These are phyloP conservation scores for Diaporthe helianthi DNA, from an alignment of 2,329 filamentous ascomycete species.

Conservation along the genomic window DNA sequence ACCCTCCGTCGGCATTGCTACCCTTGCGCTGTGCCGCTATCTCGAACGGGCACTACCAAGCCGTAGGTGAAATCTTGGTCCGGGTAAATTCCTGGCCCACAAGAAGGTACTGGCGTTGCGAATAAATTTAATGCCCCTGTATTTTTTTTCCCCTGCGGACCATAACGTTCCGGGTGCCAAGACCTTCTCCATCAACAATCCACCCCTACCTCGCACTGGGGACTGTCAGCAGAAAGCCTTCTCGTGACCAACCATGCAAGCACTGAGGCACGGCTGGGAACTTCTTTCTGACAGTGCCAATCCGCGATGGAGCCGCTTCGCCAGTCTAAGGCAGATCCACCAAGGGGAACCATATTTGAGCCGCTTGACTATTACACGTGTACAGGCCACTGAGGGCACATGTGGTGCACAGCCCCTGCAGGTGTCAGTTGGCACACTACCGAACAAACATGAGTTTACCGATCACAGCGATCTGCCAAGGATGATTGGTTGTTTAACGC, in stretches of 20 bases:
- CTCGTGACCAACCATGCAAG: constrained; percentile 8
- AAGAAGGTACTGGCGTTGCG: not conserved
- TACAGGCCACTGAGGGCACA: not conserved
- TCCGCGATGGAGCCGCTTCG: not conserved
- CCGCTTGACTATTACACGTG: not conserved
- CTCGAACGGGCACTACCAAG: not conserved
- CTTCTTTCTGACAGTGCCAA: not conserved
- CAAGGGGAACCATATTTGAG: constrained; percentile 16
- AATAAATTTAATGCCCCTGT: constrained; percentile 12
- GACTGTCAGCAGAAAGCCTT: constrained; percentile 2
- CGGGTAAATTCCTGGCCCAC: constrained; percentile 17
- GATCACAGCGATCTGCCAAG: not conserved
- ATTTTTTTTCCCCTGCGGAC: not conserved
- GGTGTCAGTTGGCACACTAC: constrained; percentile 10
- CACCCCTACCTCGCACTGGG: not conserved
- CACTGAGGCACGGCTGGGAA: constrained; percentile 15
- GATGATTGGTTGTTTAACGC: not conserved
- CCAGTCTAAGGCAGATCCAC: not conserved
- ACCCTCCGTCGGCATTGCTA: constrained; percentile 7
- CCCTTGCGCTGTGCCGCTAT: constrained; percentile 15
- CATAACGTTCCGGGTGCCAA: constrained; percentile 20
- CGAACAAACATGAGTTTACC: not conserved
- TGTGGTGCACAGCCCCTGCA: constrained; percentile 2
- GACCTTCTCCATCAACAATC: constrained; percentile 21
- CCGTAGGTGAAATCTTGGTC: not conserved